These are phyloP conservation scores for Tolypocladium cylindrosporum DNA, from an alignment of 2,329 filamentous ascomycete species.

Conservation along the genomic window DNA sequence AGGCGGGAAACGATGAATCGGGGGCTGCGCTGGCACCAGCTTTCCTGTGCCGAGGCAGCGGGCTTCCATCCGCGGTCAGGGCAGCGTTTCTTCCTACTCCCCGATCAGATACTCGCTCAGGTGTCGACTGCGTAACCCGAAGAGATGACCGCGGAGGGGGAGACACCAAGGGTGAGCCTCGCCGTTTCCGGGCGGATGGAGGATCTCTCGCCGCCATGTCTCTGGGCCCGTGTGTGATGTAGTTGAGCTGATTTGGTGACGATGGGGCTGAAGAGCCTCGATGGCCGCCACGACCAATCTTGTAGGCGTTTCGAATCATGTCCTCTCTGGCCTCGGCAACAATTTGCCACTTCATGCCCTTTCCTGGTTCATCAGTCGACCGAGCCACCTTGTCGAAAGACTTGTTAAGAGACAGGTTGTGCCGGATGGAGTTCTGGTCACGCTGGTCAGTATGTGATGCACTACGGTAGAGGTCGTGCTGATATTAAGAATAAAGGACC, in stretches of 20 bases:
- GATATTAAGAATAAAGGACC: conserved; percentile 15
- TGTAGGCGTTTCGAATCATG: conserved; percentile 65
- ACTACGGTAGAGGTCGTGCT: background rate
- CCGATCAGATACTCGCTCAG: conserved; percentile 40
- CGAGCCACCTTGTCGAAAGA: conserved; percentile 89
- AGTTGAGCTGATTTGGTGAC: conserved; percentile 52
- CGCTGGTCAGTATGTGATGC: conserved; percentile 6
- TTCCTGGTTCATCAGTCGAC: conserved; percentile 88
- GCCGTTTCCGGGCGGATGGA: conserved; percentile 45
- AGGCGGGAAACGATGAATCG: conserved; percentile 36
- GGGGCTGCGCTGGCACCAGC: conserved; percentile 15
- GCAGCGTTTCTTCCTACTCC: conserved; percentile 22
- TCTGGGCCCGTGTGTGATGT: conserved; percentile 47
- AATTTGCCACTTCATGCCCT: conserved; percentile 99
- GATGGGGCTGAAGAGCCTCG: conserved; percentile 61
- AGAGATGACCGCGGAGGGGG: conserved; percentile 42
- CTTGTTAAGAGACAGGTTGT: conserved; percentile 93
- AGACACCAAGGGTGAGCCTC: conserved; percentile 44
- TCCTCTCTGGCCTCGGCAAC: conserved; percentile 75
- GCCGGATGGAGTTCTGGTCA: conserved; percentile 79
- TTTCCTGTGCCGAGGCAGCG: conserved; percentile 48
- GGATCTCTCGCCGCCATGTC: conserved; percentile 44
- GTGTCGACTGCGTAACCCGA: conserved; percentile 44
- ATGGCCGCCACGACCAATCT: conserved; percentile 52
- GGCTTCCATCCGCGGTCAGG: conserved; percentile 47